These are phyloP conservation scores for Clarireedia hainanense DNA, from an alignment of 2,329 filamentous ascomycete genomes.

Conservation along the genomic window DNA sequence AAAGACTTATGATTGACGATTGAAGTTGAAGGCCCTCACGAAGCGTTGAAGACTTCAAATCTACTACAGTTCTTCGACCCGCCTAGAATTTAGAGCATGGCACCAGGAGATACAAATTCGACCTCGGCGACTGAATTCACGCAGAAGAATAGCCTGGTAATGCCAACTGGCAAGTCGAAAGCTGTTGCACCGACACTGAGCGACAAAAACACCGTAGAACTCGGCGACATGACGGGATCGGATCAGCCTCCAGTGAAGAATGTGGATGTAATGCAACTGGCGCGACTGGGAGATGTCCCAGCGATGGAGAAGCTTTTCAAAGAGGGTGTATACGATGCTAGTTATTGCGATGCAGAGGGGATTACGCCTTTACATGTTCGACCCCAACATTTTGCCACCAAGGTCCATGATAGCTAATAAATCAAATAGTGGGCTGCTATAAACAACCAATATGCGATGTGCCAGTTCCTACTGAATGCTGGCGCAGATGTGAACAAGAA, in stretches of 20 bases:
- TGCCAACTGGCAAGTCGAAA: slow-evolving; percentile 47
- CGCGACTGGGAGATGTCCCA: slow-evolving; percentile 75
- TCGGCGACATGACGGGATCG: slow-evolving; percentile 25
- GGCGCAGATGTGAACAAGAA: slow-evolving; percentile 84
- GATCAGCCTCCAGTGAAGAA: slow-evolving; percentile 33
- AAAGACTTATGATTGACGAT: slow-evolving; percentile 3
- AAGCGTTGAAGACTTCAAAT: not conserved
- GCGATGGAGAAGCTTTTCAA: slow-evolving; percentile 89
- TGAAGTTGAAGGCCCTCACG: not conserved
- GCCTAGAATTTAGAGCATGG: slow-evolving; percentile 14
- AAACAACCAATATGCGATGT: slow-evolving; percentile 97
- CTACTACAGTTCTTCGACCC: not conserved
- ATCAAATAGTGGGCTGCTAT: slow-evolving; percentile 86
- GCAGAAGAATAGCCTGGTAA: slow-evolving; percentile 34
- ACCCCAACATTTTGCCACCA: slow-evolving; percentile 13
- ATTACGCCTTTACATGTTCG: slow-evolving; percentile 92
- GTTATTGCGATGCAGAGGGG: slow-evolving; percentile 80
- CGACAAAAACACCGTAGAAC: slow-evolving; percentile 30
- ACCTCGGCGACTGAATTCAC: slow-evolving; percentile 13
- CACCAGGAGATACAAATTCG: slow-evolving; percentile 16
- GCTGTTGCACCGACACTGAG: slow-evolving; percentile 49
- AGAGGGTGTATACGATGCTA: slow-evolving; percentile 70
- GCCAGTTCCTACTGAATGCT: slow-evolving; percentile 81
- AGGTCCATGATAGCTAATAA: not conserved
- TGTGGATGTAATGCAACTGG: slow-evolving; percentile 92